Conservation (phyloP, 176 grass and related monocot genomes). For the Ampelocalamus luodianensis region DNA sequence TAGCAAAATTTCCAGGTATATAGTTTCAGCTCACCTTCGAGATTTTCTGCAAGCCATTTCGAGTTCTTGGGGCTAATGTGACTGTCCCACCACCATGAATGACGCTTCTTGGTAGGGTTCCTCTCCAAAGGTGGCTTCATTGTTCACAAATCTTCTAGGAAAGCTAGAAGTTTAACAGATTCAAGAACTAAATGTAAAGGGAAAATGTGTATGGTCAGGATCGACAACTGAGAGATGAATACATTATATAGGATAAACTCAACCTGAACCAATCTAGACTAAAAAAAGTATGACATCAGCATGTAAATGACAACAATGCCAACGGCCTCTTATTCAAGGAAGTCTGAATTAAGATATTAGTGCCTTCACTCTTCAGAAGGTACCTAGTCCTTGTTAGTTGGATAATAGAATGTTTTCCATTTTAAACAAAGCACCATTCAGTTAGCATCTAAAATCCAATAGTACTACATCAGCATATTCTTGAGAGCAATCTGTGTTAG, state of each 20-base stretch:
- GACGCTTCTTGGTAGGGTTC: constrained; percentile 60
- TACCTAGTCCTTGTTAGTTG: constrained; percentile 18
- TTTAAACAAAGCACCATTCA: neutral
- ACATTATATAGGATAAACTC: neutral
- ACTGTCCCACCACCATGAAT: constrained; percentile 88
- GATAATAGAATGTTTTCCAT: neutral
- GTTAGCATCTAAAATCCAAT: neutral
- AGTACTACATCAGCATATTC: neutral
- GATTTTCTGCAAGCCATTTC: constrained; percentile 84
- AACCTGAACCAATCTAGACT: neutral
- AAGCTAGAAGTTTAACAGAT: neutral
- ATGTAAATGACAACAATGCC: constrained; percentile 17
- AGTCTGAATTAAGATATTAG: neutral
- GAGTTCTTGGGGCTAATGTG: constrained; percentile 81
- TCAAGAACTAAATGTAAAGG: constrained; percentile 15
- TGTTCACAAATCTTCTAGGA: constrained; percentile 14
- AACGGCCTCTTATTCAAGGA: constrained; percentile 4
- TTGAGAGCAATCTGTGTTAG: neutral
- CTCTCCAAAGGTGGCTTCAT: constrained; percentile 68
- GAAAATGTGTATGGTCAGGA: constrained; percentile 10
- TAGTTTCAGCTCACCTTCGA: constrained; percentile 55
- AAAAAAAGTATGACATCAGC: neutral
- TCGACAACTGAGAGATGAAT: neutral
- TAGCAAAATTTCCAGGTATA: neutral
- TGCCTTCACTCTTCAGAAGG: neutral